These are phyloP conservation scores for Suaeda aralocaspica DNA, from an alignment of 148 eudicot genomes.

Conservation along the genomic window DNA sequence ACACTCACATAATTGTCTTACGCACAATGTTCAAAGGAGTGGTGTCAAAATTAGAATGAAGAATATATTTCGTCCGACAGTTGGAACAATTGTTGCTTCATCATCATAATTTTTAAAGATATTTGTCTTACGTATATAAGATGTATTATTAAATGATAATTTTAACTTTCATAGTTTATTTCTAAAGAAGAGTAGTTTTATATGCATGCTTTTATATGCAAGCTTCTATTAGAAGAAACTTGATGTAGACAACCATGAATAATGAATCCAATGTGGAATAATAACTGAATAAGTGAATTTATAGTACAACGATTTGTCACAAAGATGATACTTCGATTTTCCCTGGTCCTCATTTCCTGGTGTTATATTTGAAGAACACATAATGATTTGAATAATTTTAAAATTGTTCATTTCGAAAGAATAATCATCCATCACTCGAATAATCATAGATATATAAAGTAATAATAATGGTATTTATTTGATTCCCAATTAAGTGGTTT, in stretches of 20 bases:
- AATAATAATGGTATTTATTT: too few species aligned
- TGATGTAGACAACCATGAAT: background rate
- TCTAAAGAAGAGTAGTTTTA: background rate
- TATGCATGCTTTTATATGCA: background rate
- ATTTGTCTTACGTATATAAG: background rate
- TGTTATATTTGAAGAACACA: too few species aligned
- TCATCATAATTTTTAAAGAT: background rate
- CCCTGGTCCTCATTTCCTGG: too few species aligned
- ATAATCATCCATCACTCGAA: too few species aligned
- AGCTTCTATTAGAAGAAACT: constrained; percentile 10
- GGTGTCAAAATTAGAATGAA: background rate
- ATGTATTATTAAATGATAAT: background rate
- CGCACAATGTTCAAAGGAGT: background rate
- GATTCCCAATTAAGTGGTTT: too few species aligned
- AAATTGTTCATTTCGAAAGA: too few species aligned
- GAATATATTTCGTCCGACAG: constrained; percentile 11
- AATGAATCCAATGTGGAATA: background rate
- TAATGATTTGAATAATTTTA: too few species aligned
- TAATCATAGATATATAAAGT: too few species aligned
- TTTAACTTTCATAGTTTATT: constrained; percentile 1
- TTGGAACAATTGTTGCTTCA: constrained; percentile 1
- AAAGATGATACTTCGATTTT: too few species aligned
- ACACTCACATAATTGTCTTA: background rate
- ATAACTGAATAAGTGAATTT: background rate
- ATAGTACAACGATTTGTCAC: too few species aligned